Percentiles rank a stretch among this genome's conserved stretches.
Evolutionary conservation across 371 early-diverging fungal genomes (phyloP).

Genomic region (Mucor lusitanicus): DNA sequence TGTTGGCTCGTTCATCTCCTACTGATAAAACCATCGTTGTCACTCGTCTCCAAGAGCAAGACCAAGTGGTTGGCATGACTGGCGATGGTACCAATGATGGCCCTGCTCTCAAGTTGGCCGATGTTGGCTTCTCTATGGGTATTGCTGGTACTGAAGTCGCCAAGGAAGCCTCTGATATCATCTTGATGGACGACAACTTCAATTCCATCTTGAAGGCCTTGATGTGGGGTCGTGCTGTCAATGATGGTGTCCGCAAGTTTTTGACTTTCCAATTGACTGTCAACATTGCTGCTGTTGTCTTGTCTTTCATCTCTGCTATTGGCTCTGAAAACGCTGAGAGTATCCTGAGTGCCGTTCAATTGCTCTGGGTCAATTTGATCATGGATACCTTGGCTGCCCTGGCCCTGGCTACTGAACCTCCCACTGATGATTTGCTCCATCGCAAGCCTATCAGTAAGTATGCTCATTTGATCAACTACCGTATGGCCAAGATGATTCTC

Average conservation of each 20-base stretch:
- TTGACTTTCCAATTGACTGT: conserved; percentile 96
- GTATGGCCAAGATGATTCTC: conserved; percentile 93
- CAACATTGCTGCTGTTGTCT: conserved; percentile 86
- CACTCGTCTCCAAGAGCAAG: conserved; percentile 77
- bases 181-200: conserved; percentile 96
- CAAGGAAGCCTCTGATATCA: conserved; percentile 93
- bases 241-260: conserved; percentile 94
- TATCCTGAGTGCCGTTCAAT: conserved; percentile 93
- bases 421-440: conserved; percentile 82
- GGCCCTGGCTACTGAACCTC: conserved; percentile 96
- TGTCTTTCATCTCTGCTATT: conserved; percentile 90
- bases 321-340: conserved; percentile 95
- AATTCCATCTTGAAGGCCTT: conserved; percentile 89
- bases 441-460: conserved; percentile 79
- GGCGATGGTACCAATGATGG: conserved; percentile 99
- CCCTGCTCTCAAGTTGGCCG: conserved; percentile 93
- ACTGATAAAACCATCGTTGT: conserved; percentile 94
- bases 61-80: conserved; percentile 95
- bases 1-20: conserved; percentile 92
- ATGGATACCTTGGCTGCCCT: conserved; percentile 98
- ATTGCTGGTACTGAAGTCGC: conserved; percentile 97
- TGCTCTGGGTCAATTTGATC: conserved; percentile 98
- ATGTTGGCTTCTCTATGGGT: conserved; percentile 98
- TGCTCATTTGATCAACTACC: conserved; percentile 82
- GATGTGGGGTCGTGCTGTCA: conserved; percentile 95